A percentile compares a stretch with the other conserved stretches of the same genome.
phyloP scores from a whole-genome alignment of 345 rosid genomes.

The Gossypium anomalum region DNA sequence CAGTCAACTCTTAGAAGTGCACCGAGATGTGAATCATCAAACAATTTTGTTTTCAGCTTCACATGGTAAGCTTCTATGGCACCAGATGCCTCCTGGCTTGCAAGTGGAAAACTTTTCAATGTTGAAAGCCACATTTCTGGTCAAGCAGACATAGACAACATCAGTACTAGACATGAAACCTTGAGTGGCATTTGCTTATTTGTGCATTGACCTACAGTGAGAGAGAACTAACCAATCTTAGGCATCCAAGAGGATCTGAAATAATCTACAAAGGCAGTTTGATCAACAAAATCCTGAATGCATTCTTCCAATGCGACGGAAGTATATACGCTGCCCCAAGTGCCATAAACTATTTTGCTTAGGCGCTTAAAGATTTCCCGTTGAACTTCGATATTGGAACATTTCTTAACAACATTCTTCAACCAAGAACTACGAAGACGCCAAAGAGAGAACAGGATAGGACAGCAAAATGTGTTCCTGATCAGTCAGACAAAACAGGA shows the following conservation, averaged over 20 bases:
- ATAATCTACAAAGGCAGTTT: conserved; percentile 67
- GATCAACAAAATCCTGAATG: conserved; percentile 71
- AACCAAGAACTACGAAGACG: conserved; percentile 94
- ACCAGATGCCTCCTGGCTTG: conserved; percentile 94
- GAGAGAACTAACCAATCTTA: conserved; percentile 65
- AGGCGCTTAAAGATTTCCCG: conserved; percentile 72
- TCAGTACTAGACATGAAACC: not conserved
- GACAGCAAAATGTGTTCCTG: conserved; percentile 84
- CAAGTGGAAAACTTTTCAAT: conserved; percentile 76
- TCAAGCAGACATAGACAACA: conserved; percentile 7
- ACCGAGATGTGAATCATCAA: conserved; percentile 92
- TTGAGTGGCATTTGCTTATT: not conserved
- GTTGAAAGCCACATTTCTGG: conserved; percentile 97
- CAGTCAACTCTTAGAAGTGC: conserved; percentile 90
- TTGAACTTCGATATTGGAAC: conserved; percentile 61
- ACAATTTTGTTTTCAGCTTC: conserved; percentile 74
- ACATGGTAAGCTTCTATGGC: conserved; percentile 97
- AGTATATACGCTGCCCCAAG: conserved; percentile 58
- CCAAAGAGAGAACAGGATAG: conserved; percentile 81
- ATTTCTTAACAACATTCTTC: conserved; percentile 72
- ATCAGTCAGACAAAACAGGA: conserved; percentile 20
- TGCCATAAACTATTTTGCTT: conserved; percentile 62
- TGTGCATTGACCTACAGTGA: conserved; percentile 1
- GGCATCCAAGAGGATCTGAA: conserved; percentile 85
- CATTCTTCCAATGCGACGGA: conserved; percentile 53